These are phyloP conservation scores for Boletellus deceptivus DNA, from an alignment of 1,284 basidiomycete genomes.

Conservation along the genomic window DNA sequence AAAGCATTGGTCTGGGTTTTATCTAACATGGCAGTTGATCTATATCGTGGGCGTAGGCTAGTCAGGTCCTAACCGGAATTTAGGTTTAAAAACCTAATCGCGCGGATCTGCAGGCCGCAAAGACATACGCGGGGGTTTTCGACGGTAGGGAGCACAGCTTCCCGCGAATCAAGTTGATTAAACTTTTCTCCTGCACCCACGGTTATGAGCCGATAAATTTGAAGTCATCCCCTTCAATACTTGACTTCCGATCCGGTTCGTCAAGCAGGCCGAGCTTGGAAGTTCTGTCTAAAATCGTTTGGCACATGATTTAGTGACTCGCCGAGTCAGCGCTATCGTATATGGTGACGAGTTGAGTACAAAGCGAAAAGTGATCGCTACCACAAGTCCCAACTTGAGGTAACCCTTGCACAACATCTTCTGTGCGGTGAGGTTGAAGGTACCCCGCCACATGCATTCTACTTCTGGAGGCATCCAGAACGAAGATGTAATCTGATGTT, in stretches of 20 bases:
- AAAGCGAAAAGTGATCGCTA: slow-evolving; percentile 85
- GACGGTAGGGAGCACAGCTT: too few relatives aligned
- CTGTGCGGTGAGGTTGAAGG: slow-evolving; percentile 61
- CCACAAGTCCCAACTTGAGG: slow-evolving; percentile 80
- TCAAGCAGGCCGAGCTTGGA: background rate
- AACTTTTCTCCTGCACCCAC: background rate
- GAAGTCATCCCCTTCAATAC: too few relatives aligned
- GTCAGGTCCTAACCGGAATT: too few relatives aligned
- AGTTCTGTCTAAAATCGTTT: too few relatives aligned
- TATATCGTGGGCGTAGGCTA: too few relatives aligned
- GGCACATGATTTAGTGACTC: too few relatives aligned
- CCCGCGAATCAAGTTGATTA: too few relatives aligned
- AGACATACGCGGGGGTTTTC: too few relatives aligned
- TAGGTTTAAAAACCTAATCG: too few relatives aligned
- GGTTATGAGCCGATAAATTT: background rate
- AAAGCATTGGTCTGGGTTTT: too few relatives aligned
- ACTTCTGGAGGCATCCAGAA: slow-evolving; percentile 46
- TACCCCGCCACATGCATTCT: slow-evolving; percentile 55
- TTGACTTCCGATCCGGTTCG: background rate
- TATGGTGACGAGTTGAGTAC: slow-evolving; percentile 43
- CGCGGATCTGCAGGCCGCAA: too few relatives aligned
- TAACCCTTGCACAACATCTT: slow-evolving; percentile 69
- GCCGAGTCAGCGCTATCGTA: slow-evolving; percentile 4
- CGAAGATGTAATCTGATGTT: slow-evolving; percentile 80
- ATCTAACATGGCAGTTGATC: too few relatives aligned